Conservation (phyloP, 2,329 filamentous ascomycete genomes). For the Aspergillus tubingensis region DNA sequence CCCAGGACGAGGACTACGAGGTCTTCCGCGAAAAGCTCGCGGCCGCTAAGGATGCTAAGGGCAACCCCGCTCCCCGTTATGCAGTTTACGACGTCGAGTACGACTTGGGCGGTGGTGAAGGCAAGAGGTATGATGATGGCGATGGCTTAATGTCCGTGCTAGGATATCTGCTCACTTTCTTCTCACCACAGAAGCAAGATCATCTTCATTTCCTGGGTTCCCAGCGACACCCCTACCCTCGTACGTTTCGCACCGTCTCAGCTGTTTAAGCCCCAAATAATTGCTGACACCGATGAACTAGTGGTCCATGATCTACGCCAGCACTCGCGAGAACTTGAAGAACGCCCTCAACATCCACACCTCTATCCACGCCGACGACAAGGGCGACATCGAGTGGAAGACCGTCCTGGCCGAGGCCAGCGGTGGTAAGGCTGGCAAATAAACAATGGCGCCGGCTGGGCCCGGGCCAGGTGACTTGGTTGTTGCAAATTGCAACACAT, state of each 20-base stretch:
- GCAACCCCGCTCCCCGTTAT: conserved; percentile 50
- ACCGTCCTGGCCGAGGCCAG: conserved; percentile 41
- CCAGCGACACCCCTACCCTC: conserved; percentile 41
- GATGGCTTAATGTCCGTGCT: not conserved
- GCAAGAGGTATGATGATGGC: conserved; percentile 45
- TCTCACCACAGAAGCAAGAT: conserved; percentile 49
- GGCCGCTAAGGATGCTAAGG: conserved; percentile 44
- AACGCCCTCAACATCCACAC: conserved; percentile 48
- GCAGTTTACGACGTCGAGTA: conserved; percentile 55
- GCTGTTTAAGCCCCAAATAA: not conserved
- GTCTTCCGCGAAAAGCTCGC: conserved; percentile 50
- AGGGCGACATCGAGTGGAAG: conserved; percentile 47
- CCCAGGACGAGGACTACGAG: conserved; percentile 50
- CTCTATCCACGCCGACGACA: conserved; percentile 47
- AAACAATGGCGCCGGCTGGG: conserved; percentile 39
- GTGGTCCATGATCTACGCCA: conserved; percentile 55
- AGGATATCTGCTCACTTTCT: conserved; percentile 20
- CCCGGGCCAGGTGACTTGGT: conserved; percentile 31
- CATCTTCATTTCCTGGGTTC: conserved; percentile 54
- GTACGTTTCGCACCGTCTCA: conserved; percentile 33
- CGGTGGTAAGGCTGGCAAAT: conserved; percentile 44
- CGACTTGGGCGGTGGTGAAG: conserved; percentile 50
- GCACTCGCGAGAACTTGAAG: conserved; percentile 52
- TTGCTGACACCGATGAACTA: conserved; percentile 25
- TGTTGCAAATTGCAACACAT: conserved; percentile 23